Base-by-base conservation (phyloP, 228 moss, liverwort and hornwort species). In the Sphagnum fallax region DNA sequence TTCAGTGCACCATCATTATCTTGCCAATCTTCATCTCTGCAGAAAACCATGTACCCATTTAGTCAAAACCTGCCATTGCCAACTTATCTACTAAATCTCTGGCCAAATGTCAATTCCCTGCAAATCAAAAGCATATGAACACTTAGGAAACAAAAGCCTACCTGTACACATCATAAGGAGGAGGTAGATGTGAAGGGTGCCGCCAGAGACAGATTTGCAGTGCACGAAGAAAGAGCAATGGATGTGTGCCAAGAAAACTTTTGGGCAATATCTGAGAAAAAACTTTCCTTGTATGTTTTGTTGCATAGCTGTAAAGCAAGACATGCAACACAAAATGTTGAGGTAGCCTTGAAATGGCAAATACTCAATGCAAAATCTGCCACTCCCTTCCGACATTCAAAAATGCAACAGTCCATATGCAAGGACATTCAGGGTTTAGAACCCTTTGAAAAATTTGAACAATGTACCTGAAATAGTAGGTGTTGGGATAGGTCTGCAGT, bases 1-100 rank as follows among this genome's bases (percentile, higher is more conserved):
- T 95, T 95, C 75, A 95, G 74, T 65, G 95, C 95, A 47, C 95
- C 95, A 68, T 95, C 95, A 79, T 95, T 95, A 48, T 86, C 95
- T 71, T 72, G 69, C 95, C 95, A 95, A 52, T 91, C 95, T 71
- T 92, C 92, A 52, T 89, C 84, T 69, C 94, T 94, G 78, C 62
- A 73, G 49, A 0, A 71, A 32, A 32, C 32, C 32, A 32, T 32
- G 32, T 32, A 32, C 32, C 32, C 32, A 32, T 32, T 2, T 32
- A 32, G 32, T 32, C 32, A 32, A 32, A 32, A 32, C 32, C 32
- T 32, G 32, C 32, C 32, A 32, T 32, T 32, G 32, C 32, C 32
- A 32, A 32, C 32, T 2, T 32, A 32, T 32, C 32, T 32, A 32
- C 32, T 32, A 32, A 32, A 32, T 32, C 32, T 32, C 32, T 32